Evolutionary conservation across 1,139 yeast genomes (phyloP).

Genomic region (Candida gigantensis): DNA sequence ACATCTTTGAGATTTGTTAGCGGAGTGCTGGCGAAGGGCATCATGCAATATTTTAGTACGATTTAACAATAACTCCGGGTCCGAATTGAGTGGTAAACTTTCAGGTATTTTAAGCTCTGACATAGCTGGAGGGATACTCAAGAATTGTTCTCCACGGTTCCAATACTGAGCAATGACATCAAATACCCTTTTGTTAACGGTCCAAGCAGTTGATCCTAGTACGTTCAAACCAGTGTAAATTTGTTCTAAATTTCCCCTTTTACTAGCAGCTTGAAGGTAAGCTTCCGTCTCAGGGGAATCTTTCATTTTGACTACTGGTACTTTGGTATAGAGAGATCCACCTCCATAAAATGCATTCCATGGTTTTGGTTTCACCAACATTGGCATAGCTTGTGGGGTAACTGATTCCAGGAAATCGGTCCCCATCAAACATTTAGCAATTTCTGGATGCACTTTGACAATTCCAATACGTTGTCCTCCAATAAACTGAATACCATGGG

Average conservation of each 20-base stretch:
- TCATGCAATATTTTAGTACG: conserved; percentile 65
- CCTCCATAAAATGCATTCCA: conserved; percentile 86
- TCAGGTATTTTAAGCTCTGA: conserved; percentile 61
- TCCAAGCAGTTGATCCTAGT: conserved; percentile 89
- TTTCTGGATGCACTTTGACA: conserved; percentile 69
- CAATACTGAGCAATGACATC: conserved; percentile 74
- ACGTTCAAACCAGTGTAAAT: conserved; percentile 86
- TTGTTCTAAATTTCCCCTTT: conserved; percentile 59
- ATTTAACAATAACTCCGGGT: conserved; percentile 68
- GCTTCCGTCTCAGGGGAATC: conserved; percentile 91
- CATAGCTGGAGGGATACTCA: conserved; percentile 74
- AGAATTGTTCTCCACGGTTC: conserved; percentile 79
- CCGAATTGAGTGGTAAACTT: conserved; percentile 65
- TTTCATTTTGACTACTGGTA: conserved; percentile 69
- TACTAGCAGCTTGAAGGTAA: conserved; percentile 81
- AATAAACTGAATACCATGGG: conserved; percentile 80
- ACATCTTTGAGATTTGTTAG: conserved; percentile 84
- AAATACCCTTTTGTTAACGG: conserved; percentile 74
- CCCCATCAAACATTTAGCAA: conserved; percentile 66
- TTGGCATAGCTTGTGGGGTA: conserved; percentile 89
- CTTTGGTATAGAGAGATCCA: conserved; percentile 69
- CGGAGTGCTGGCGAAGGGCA: conserved; percentile 59
- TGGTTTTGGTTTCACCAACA: conserved; percentile 85
- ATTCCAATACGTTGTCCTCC: conserved; percentile 83
- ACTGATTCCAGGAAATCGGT: conserved; percentile 67